Conservation (phyloP, 495 filamentous ascomycete species). For the Talaromyces ruber region DNA sequence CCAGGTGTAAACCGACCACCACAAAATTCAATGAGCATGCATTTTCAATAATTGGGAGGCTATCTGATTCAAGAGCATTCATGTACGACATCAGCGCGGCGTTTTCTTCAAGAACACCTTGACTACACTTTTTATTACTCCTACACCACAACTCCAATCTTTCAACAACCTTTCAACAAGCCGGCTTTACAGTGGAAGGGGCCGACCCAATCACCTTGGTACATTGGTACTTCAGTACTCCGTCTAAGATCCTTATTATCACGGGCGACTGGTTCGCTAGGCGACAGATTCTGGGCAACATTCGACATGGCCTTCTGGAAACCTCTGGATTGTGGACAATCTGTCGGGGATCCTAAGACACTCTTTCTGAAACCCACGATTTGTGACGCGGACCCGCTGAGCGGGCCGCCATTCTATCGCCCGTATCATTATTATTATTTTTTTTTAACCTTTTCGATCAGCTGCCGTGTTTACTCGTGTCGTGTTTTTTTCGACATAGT, state of each 20-base stretch:
- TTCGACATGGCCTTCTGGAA: neutral
- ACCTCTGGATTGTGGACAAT: neutral
- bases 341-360: neutral
- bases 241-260: neutral
- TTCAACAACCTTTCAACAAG: neutral
- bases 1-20: neutral
- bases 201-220: no score
- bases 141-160: no score
- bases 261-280: neutral
- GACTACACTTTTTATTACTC: neutral
- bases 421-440: neutral
- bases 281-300: neutral
- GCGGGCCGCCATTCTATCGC: neutral
- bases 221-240: neutral
- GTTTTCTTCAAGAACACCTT: neutral
- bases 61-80: conserved; percentile 2
- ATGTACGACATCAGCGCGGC: conserved; percentile 5
- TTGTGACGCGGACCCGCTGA: neutral
- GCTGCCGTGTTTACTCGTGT: neutral
- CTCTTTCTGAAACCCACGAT: neutral
- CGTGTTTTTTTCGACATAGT: neutral
- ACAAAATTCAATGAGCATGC: neutral
- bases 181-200: conserved; percentile 1
- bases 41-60: conserved; percentile 2
- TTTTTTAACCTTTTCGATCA: neutral